phyloP scores from a whole-genome alignment of 805 yeast genomes.

The Groenewaldozyma salmanticensis region DNA sequence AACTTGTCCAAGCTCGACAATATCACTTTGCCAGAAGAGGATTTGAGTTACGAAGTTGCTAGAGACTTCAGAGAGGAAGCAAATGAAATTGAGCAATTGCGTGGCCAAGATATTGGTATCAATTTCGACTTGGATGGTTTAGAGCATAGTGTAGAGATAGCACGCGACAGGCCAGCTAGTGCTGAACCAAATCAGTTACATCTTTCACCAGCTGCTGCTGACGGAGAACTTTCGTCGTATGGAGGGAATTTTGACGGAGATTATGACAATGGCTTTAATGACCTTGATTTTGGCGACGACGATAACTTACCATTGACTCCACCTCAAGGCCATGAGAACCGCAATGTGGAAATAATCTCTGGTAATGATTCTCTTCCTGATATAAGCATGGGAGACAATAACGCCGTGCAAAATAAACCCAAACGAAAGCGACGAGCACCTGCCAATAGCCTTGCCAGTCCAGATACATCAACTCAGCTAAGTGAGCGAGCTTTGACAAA shows the following conservation, averaged over 20 bases:
- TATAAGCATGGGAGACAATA: background rate
- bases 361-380: background rate
- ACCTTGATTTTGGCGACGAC: background rate
- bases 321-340: background rate
- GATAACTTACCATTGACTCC: background rate
- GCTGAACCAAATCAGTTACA: too few relatives aligned
- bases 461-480: background rate
- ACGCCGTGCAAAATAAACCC: background rate
- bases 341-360: too few relatives aligned
- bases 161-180: slow-evolving; percentile 19
- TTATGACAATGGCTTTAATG: slow-evolving; percentile 1
- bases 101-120: slow-evolving; percentile 39
- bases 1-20: slow-evolving; percentile 3
- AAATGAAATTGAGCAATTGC: slow-evolving; percentile 25
- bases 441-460: background rate
- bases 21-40: slow-evolving; percentile 22
- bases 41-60: slow-evolving; percentile 59
- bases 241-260: slow-evolving; percentile 2
- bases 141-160: slow-evolving; percentile 31
- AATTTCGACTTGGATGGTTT: slow-evolving; percentile 38
- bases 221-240: slow-evolving; percentile 2
- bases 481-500: background rate
- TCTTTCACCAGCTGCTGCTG: slow-evolving; percentile 2
- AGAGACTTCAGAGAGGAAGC: slow-evolving; percentile 36
- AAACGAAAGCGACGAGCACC: background rate